Evolutionary conservation across 345 rosid genomes (phyloP).

Genomic region (Odontarrhena argentea): DNA sequence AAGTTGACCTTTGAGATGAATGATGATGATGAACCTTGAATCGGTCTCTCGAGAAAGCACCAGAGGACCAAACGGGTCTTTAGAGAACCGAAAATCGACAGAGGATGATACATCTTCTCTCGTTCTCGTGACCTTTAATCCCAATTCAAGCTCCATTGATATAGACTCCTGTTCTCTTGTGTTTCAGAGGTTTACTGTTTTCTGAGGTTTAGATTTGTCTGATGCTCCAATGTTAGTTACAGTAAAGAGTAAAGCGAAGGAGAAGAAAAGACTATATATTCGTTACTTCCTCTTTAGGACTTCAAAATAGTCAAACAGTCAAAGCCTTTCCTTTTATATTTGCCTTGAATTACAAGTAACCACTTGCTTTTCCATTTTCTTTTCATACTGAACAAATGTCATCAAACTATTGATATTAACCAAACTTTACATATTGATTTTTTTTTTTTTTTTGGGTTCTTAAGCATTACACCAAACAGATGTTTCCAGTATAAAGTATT

Average conservation of each 20-base stretch:
- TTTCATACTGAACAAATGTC: neutral
- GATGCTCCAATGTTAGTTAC: neutral
- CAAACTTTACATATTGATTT: neutral
- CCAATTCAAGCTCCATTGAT: conserved; percentile 80
- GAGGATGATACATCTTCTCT: conserved; percentile 63
- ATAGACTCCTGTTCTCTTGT: neutral
- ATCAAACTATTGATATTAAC: neutral
- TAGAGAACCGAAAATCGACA: conserved; percentile 51
- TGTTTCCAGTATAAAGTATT: neutral
- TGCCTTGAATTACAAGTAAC: conserved; percentile 37
- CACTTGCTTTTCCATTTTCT: conserved; percentile 12
- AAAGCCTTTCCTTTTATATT: conserved; percentile 23
- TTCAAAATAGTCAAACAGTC: conserved; percentile 26
- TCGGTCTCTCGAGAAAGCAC: conserved; percentile 76
- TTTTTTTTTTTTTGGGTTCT: neutral
- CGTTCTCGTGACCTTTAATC: conserved; percentile 67
- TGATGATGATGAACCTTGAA: conserved; percentile 61
- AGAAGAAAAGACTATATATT: conserved; percentile 41
- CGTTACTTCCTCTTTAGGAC: conserved; percentile 56
- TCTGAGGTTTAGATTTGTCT: neutral
- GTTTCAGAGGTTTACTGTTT: neutral
- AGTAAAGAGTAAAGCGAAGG: conserved; percentile 44
- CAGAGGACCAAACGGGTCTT: conserved; percentile 56
- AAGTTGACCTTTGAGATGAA: conserved; percentile 67
- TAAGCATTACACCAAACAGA: neutral